phyloP scores from a whole-genome alignment of 176 grass and related monocot species.

The Oryza glumipatula region DNA sequence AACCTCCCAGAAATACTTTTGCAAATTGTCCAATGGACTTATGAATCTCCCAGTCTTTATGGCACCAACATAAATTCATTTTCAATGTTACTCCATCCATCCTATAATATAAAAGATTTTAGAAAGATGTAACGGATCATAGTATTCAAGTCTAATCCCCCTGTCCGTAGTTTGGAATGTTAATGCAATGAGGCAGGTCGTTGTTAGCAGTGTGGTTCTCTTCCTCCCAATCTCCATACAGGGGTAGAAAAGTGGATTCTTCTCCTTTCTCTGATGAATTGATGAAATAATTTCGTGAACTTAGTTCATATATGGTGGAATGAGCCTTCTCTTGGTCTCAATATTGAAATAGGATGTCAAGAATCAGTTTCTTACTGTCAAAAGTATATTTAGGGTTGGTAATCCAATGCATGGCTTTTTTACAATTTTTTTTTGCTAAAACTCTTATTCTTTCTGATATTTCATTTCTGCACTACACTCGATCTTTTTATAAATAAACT shows the following conservation, averaged over 20 bases:
- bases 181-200: not conserved
- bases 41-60: not conserved
- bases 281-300: not conserved
- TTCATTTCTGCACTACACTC: not conserved
- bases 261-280: not conserved
- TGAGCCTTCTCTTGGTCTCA: not conserved
- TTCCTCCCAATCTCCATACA: not conserved
- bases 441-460: not conserved
- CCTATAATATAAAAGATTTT: too few species aligned
- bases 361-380: not conserved
- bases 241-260: not conserved
- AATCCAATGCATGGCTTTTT: not conserved
- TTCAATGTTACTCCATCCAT: not conserved
- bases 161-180: not conserved
- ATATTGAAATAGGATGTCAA: not conserved
- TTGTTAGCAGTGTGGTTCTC: not conserved
- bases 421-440: too few species aligned
- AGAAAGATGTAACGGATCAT: too few species aligned
- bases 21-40: conserved; percentile 1
- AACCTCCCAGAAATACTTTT: conserved; percentile 6
- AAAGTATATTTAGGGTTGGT: not conserved
- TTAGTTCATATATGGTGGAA: not conserved
- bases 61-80: conserved; percentile 1
- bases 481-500: not conserved
- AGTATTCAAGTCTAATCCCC: not conserved